Base-by-base conservation (phyloP, 2,329 filamentous ascomycete genomes). In the Didymella keratinophila region DNA sequence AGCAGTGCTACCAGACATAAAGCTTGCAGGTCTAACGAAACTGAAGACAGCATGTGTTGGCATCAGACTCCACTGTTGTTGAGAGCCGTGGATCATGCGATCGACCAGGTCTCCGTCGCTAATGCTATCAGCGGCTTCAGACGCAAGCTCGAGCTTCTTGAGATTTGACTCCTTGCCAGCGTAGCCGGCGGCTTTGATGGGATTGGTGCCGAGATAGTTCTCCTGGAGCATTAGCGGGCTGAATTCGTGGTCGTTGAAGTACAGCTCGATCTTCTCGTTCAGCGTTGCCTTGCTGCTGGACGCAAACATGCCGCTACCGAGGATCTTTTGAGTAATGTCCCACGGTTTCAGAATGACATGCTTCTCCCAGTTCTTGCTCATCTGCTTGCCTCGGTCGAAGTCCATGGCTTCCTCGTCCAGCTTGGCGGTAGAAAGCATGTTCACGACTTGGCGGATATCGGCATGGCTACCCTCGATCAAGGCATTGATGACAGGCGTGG, bases 231-330 rank as follows among this genome's bases (percentile, higher is more conserved):
- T 98, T 52, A 99, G 82, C 72, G 89, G 95, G 71, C 93, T 97
- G 79, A 98, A 96, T 70, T 99, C 95, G 72, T 99, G 95, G 70
- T 99, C 95, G 76, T 99, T 98, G 83, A 99, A 99, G 77, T 99
- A 99, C 1, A 99, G 86, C 78, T 99, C 94, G 62, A 96, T 95
- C 82, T 99, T 99, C 77, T 99, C 94, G 74, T 98, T 98, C 34
- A 99, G 81, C 0, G 92, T 96, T 3, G 91, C 83, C 66, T 92
- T 96, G 78, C 92, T 96, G 48, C 88, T 87, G 4, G 88, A 85
- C 23, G 91, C 85, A 78, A 98, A 99, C 78, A 97, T 87, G 36
- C 92, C 92, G 4, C 92, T 89, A 25, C 87, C 92, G 6, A 99
- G 86, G 74, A 99, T 92, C 80, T 97, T 97, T 73, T 90, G 86